A percentile compares a stretch with the other conserved stretches of the same genome.
phyloP scores from a whole-genome alignment of 768 basidiomycete species.

The Podaxis mareebaensis region DNA sequence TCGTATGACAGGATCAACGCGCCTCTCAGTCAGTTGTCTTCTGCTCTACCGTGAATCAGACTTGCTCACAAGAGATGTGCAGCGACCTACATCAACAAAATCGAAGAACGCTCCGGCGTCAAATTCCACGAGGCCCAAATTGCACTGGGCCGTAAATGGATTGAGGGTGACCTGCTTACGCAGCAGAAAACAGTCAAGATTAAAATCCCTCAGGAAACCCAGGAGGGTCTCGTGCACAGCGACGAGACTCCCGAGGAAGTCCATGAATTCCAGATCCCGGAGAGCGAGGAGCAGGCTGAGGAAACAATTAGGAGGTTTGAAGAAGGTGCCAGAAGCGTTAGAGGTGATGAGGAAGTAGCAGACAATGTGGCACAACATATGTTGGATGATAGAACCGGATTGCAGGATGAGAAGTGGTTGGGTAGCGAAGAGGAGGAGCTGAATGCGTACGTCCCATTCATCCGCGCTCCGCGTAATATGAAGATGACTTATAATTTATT shows the following conservation, averaged over 20 bases:
- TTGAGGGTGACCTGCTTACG: constrained; percentile 47
- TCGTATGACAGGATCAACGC: constrained; percentile 90
- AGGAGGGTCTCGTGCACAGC: constrained; percentile 47
- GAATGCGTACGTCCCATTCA: constrained; percentile 56
- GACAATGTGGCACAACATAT: constrained; percentile 85
- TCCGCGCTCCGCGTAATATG: constrained; percentile 3
- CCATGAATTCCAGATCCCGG: constrained; percentile 68
- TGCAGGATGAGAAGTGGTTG: constrained; percentile 82
- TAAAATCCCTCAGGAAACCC: constrained; percentile 51
- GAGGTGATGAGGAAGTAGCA: constrained; percentile 63
- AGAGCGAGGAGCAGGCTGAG: constrained; percentile 64
- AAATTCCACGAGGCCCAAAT: constrained; percentile 85
- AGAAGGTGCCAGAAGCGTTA: constrained; percentile 51
- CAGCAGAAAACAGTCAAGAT: constrained; percentile 57
- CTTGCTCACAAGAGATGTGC: constrained; percentile 14
- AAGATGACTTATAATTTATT: constrained; percentile 4
- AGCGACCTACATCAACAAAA: constrained; percentile 55
- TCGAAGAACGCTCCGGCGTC: constrained; percentile 76
- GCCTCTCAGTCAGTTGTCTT: constrained; percentile 48
- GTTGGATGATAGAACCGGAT: constrained; percentile 56
- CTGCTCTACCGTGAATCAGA: background rate
- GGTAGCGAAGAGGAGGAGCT: constrained; percentile 84
- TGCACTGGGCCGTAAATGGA: constrained; percentile 77
- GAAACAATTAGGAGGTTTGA: constrained; percentile 74
- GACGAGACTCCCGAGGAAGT: constrained; percentile 54